These are phyloP conservation scores for Solanum medicagineum DNA, from an alignment of 257 asterid genomes.

Conservation along the genomic window DNA sequence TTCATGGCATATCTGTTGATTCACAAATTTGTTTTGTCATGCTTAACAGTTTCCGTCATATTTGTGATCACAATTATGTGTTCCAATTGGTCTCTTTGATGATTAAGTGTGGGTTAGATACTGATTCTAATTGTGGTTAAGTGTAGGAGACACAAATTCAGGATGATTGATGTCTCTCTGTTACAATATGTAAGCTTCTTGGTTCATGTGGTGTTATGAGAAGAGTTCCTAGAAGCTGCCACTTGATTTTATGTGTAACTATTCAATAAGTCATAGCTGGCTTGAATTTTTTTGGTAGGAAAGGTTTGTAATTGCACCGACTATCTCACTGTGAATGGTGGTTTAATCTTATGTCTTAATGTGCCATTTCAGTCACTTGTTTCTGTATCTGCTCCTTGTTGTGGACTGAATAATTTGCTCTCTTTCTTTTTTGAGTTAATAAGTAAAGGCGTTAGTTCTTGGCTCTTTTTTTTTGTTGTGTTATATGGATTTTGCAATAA, in stretches of 20 bases:
- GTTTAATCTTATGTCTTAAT: background rate
- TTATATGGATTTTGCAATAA: background rate
- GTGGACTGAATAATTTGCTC: background rate
- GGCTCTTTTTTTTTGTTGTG: background rate
- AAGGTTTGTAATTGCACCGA: background rate
- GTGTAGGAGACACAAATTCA: background rate
- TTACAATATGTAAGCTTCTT: background rate
- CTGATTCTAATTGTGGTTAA: background rate
- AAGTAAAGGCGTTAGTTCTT: background rate
- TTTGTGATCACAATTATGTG: constrained; percentile 18
- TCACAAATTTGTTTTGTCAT: constrained; percentile 25
- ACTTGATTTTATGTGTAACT: background rate
- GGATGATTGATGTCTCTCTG: background rate
- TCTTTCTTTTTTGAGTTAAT: background rate
- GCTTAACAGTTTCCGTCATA: constrained; percentile 20
- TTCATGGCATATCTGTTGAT: constrained; percentile 39
- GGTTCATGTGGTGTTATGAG: background rate
- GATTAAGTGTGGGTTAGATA: constrained; percentile 42
- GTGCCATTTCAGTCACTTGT: background rate
- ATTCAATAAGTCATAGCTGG: background rate
- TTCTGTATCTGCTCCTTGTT: background rate
- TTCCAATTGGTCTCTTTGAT: constrained; percentile 30
- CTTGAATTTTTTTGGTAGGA: background rate
- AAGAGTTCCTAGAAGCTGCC: background rate
- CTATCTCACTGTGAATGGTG: background rate